Evolutionary conservation across 805 yeast species (phyloP).

Genomic region (Starmera pachycereana): DNA sequence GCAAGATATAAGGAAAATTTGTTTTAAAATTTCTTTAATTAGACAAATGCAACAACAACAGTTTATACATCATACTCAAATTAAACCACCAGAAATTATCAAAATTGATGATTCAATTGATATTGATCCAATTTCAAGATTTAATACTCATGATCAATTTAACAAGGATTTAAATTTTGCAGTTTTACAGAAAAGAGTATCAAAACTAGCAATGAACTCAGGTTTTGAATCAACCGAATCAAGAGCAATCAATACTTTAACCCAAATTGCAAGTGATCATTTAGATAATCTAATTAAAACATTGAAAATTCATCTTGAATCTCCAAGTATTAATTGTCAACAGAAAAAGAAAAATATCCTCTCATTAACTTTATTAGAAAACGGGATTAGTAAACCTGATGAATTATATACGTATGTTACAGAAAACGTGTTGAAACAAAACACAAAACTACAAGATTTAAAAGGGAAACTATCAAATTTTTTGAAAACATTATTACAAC

Average conservation of each 20-base stretch:
- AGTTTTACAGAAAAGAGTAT: constrained; percentile 56
- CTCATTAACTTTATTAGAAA: constrained; percentile 59
- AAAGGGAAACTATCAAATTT: constrained; percentile 56
- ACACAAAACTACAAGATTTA: constrained; percentile 58
- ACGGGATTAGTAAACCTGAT: constrained; percentile 77
- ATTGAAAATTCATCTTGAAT: constrained; percentile 61
- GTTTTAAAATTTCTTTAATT: constrained; percentile 80
- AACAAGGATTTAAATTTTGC: constrained; percentile 52
- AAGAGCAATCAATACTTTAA: constrained; percentile 63
- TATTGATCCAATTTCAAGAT: constrained; percentile 72
- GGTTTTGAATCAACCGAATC: constrained; percentile 85
- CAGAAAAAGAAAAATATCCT: constrained; percentile 36
- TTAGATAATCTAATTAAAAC: constrained; percentile 65
- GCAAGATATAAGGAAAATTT: constrained; percentile 80
- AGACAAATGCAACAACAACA: constrained; percentile 85
- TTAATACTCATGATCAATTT: constrained; percentile 56
- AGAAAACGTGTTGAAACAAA: constrained; percentile 62
- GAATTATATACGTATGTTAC: constrained; percentile 63
- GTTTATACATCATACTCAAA: constrained; percentile 62
- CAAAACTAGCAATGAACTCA: constrained; percentile 78
- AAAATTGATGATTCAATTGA: constrained; percentile 52
- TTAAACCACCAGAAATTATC: constrained; percentile 59
- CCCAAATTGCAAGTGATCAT: constrained; percentile 78
- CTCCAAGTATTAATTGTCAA: constrained; percentile 28
- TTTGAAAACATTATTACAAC: constrained; percentile 73